Base-by-base conservation (phyloP, 345 rosid species). In the Punica granatum region DNA sequence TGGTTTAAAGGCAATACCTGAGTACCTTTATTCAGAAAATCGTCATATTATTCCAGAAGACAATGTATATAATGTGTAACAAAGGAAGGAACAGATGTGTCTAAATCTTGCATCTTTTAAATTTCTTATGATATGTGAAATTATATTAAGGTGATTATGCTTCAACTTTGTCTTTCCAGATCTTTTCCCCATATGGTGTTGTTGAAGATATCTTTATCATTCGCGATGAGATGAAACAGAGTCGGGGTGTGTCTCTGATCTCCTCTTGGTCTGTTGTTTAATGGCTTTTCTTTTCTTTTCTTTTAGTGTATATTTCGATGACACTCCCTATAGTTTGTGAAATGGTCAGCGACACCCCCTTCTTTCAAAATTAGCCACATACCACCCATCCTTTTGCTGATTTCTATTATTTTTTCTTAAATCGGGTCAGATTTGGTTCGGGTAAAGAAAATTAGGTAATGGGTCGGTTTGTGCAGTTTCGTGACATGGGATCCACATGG, bases 151-250 rank as follows among this genome's bases (percentile, higher is more conserved):
- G 34, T 56, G 61, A 56, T 30, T 18, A 30, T 56, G 61, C 61
- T 56, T 21, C 34, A 13, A 28, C 18, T 26, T 26, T 26, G 59
- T 56, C 61, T 23, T 76, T 39, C 69, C 84, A 92, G 98, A 82
- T 88, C 59, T 92, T 92, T 85, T 76, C 88, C 68, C 82, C 79
- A 48, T 92, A 70, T 67, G 97, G 98, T 60, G 23, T 73, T 36
- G 63, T 92, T 51, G 90, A 88, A 81, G 97, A 92, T 66, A 68
- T 90, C 66, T 92, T 71, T 78, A 80, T 92, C 69, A 80, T 81
- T 65, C 79, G 86, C 10, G 97, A 88, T 43, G 88, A 81, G 70
- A 69, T 78, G 83, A 83, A 78, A 84, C 84, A 83, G 72, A 79
- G 81, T 67, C 93, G 93, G 42, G 96, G 95, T 86, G 74, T 60